Base-by-base conservation (phyloP, 73 alveolate genomes). In the Diophrys appendiculata region DNA sequence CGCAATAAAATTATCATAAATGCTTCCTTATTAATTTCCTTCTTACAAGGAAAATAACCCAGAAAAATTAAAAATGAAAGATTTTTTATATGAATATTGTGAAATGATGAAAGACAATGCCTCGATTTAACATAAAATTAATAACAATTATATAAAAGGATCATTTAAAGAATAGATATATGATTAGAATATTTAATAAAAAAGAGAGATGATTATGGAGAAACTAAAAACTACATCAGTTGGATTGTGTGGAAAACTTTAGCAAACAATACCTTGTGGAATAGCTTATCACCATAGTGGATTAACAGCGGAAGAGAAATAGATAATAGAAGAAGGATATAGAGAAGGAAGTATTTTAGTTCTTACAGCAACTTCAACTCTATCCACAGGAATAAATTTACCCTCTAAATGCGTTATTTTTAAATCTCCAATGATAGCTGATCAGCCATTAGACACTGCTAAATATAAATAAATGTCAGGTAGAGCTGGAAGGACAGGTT, bases 401-500 rank as follows among this genome's bases (percentile, higher is more conserved):
- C 97, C 97, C 0, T 93, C 95, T 26, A 87, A 86, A 32, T 86
- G 74, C 30, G 97, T 91, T 34, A 70, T 91, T 2, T 83, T 91
- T 55, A 81, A 73, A 60, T 29, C 86, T 18, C 94, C 97, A 5
- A 52, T 64, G 75, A 88, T 91, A 34, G 97, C 91, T 5, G 34
- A 32, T 22, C 70, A 65, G 68, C 87, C 75, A 31, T 76, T 91
- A 79, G 93, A 78, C 54, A 64, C 70, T 0, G 74, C 92, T 2
- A 77, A 76, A 54, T 91, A 88, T 56, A 91, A 86, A 80, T 91
- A 91, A 67, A 91, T 91, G 97, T 87, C 92, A 29, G 97, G 97
- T 0, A 82, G 97, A 55, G 97, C 97, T 0, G 97, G 97, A 13
- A 72, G 97, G 65, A 87, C 93, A 0, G 97, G 97, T 0, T 87